A percentile compares a stretch with the other conserved stretches of the same genome.
Evolutionary conservation across 2,329 filamentous ascomycete genomes (phyloP).

Genomic region (Fusarium udum): DNA sequence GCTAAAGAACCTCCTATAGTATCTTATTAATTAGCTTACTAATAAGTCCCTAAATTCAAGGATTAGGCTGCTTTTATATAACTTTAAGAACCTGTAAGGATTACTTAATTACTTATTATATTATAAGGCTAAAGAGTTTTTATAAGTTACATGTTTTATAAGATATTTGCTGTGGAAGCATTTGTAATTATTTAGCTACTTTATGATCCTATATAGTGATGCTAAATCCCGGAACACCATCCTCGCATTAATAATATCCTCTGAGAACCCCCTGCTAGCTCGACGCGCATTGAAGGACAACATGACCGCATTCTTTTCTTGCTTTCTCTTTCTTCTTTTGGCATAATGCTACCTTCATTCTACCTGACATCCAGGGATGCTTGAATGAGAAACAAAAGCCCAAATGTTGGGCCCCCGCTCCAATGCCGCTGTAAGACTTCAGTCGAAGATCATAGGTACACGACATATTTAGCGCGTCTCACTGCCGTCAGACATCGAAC

Average conservation of each 20-base stretch:
- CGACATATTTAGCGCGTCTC: too few species aligned
- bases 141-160: background rate
- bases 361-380: too few species aligned
- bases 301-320: too few species aligned
- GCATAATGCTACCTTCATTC: too few species aligned
- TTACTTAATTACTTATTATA: background rate
- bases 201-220: background rate
- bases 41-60: background rate
- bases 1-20: background rate
- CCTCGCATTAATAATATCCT: fast-evolving
- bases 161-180: background rate
- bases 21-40: background rate
- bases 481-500: too few species aligned
- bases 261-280: background rate
- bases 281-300: too few species aligned
- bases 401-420: too few species aligned
- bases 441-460: too few species aligned
- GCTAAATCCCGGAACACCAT: background rate
- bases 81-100: background rate
- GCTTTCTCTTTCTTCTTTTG: too few species aligned
- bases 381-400: too few species aligned
- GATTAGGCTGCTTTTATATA: background rate
- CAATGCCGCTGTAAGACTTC: too few species aligned
- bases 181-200: background rate
- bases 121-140: background rate